Evolutionary conservation across 805 yeast species (phyloP), one percentile per base, ranked within the genome.

Genomic region (Ogataea wickerhamii): DNA sequence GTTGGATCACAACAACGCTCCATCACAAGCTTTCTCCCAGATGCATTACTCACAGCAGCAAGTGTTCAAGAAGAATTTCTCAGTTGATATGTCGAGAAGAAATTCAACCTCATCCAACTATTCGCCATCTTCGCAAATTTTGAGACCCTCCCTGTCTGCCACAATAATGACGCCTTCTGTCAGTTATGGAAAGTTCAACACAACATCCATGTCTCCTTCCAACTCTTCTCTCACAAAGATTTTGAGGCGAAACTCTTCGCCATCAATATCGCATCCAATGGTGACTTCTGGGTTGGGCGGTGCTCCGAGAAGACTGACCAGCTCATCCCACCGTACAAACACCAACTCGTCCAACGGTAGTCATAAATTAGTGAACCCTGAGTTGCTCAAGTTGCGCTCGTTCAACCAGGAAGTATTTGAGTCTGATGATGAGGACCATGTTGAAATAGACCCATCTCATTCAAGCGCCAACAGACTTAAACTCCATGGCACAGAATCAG

Each of bases 341-440:
- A 41, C 48, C 30, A 43, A 38, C 40, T 45, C 44, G 18, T 37
- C 40, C 24, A 38, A 33, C 34, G 33, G 45, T 41, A 44, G 40
- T 39, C 25, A 24, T 34, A 34, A 43, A 14, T 34, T 43, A 8
- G 41, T 48, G 18, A 51, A 55, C 26, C 53, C 55, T 8, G 55
- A 55, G 30, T 42, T 55, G n/a, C 46, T 60, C 48, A 57, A 53
- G 24, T 38, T 51, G 26, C 47, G 58, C 16, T 57, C 63, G 3
- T 57, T 57, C 48, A 56, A 56, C 28, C 63, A 56, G 28, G 51
- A 54, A 16, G 64, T 59, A 11, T 55, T 58, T 26, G 63, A 56
- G 19, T 58, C 61, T 14, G 65, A 57, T 31, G 64, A 60, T 19
- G 63, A 59, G 14, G 58, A 52, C 10, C 58, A 52, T 10, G 52